Percentiles rank a stretch among this genome's conserved stretches.
Evolutionary conservation across 345 rosid species (phyloP).

Genomic region (Eucalyptus marginata): DNA sequence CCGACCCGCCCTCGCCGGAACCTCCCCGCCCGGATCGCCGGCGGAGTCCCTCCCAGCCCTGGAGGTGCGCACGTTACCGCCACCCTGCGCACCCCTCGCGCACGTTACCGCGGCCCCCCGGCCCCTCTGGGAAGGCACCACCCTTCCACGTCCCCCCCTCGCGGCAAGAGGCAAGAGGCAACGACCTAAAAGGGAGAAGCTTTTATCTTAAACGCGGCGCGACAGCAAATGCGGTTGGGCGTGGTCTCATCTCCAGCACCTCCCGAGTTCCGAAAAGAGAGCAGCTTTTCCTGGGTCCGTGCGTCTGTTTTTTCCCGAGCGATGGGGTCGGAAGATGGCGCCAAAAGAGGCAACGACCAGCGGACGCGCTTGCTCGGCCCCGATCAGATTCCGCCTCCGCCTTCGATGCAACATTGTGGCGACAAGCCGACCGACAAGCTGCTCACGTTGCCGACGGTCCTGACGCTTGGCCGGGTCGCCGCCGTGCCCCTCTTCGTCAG

Average conservation of each 20-base stretch:
- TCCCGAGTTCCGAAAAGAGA: constrained; percentile 1
- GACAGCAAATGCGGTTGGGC: background rate
- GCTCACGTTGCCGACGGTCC: constrained; percentile 79
- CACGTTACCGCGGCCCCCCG: background rate
- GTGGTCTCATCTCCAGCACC: background rate
- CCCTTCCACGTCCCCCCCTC: background rate
- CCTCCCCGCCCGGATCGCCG: background rate
- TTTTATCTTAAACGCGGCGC: background rate
- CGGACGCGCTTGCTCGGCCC: background rate
- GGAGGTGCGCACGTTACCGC: constrained; percentile 6
- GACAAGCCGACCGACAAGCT: constrained; percentile 22
- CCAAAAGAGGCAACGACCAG: constrained; percentile 7
- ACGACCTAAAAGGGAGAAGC: background rate
- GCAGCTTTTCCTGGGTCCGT: background rate
- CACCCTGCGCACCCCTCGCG: background rate
- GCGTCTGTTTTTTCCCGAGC: background rate
- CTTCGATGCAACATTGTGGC: constrained; percentile 7
- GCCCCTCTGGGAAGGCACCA: background rate
- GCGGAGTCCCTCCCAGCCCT: background rate
- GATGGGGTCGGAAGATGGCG: constrained; percentile 39
- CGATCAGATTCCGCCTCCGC: background rate
- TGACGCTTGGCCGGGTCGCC: constrained; percentile 92
- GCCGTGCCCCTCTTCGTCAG: constrained; percentile 80
- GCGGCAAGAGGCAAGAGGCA: background rate
- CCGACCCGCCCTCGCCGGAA: background rate